Evolutionary conservation across 2,329 filamentous ascomycete genomes (phyloP), one percentile per base, ranked within the genome.

Genomic region (Nigrospora osmanthi): DNA sequence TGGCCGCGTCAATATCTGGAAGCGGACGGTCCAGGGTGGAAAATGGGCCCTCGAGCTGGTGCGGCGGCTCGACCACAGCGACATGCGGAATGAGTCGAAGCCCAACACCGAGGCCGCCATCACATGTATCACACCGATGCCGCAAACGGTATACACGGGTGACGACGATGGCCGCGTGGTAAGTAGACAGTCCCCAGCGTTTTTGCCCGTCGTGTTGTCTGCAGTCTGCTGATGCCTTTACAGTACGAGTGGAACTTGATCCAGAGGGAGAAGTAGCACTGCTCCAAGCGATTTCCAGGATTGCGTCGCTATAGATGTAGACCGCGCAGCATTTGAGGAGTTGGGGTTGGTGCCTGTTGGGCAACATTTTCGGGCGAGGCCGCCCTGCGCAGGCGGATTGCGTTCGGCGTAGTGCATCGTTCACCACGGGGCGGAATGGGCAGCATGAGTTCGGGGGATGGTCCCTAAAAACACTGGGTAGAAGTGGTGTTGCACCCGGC

Each of bases 101-200:
- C 67, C 61, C 6, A 80, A 80, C 51, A 70, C 72, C 0, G 75
- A 78, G 38, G 83, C 85, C 2, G 83, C 84, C 0, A 90, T 97
- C 49, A 95, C 87, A 34, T 94, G 87, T 59, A 86, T 98, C 43
- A 74, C 87, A 46, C 86, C 91, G 3, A 86, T 90, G 76, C 81
- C 87, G 43, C 83, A 85, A 50, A 77, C 84, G 49, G 82, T 97
- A 11, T 97, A 96, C 65, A 95, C 90, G 0, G 93, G 91, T 3
- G 93, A 97, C 68, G 93, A 97, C 52, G 85, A 89, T 51, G 93
- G 93, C 30, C 77, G 83, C 71, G 91, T 98, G 65, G 87, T 93
- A 60, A 78, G 83, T 79, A 47, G 32, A 23, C 19, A n/a, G 34
- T 11, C n/a, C 23, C 5, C 23, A 38, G 14, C n/a, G 5, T 13